Evolutionary conservation across 495 filamentous ascomycete genomes (phyloP), one percentile per base, ranked within the genome.

Genomic region (Penicillium longicatenatum): DNA sequence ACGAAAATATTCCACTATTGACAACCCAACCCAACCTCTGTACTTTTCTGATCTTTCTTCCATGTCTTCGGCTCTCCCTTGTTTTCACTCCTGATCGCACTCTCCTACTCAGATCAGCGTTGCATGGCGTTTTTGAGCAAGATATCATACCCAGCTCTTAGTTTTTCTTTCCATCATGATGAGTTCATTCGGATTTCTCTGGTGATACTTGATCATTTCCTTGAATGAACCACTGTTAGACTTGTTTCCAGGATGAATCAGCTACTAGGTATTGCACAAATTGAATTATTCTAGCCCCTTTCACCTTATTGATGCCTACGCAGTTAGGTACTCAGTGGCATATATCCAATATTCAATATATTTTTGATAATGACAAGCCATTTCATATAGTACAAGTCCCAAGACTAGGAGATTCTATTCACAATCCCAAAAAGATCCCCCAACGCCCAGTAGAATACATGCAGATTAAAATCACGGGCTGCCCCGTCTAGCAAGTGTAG

Each of bases 61-160:
- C 46, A 29, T 51, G 43, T 58, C 41, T 43, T 46, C 45, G 39
- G 17, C 43, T 46, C 39, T 30, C 7, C 31, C 52, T 61, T 53
- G 20, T 54, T 16, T 44, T 39, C 19, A 39, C 58, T 46, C 17
- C 37, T 31, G 43, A 50, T 53, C 58, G 26, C 54, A 58, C 16
- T 47, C 5, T n/a, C 50, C 52, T 41, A 46, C 60, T 57, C 56
- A 46, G 49, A 62, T 39, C 61, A 69, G 65, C 63, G 60, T 68
- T 69, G 62, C 63, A 69, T 69, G 65, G 63, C 64, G 61, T 71
- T 65, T 46, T 59, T 63, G 57, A 72, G 65, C 59, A 60, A 64
- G 65, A 64, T 59, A 64, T 64, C 68, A 71, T 73, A 73, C 68
- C 70, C 70, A 58, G 55, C 62, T 60, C 57, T 50, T 50, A 56